Evolutionary conservation across 108 stramenopile species (phyloP), one percentile per base, ranked within the genome.

Genomic region (Skeletonema potamos): DNA sequence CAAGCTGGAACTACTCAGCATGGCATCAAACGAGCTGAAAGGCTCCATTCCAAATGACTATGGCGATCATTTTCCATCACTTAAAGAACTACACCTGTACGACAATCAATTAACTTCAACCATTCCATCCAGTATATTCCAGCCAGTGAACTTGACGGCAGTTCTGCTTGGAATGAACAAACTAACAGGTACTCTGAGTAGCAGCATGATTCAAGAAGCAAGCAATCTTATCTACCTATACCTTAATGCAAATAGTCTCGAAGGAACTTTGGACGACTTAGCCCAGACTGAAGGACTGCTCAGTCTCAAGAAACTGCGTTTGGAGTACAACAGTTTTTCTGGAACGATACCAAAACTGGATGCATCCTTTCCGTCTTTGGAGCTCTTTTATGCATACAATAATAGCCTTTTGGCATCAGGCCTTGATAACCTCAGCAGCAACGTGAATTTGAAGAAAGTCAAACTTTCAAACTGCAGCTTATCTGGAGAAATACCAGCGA

Each of bases 191-290:
- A 63, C 33, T 48, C 58, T 87, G 10, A 44, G 27, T 13, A 54
- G 20, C 43, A 34, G 37, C 10, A 63, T 72, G 61, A 26, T 65
- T n/a, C 27, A 65, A 17, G 54, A 36, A 5, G 72, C 64, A 39
- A 64, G 34, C 12, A 54, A 63, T n/a, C 59, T 91, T 22, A 67
- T 62, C 17, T 83, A 88, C 72, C 63, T 91, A 17, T 89, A 82
- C 46, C 41, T 88, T 24, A 73, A 85, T 36, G 66, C 55, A 17
- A 91, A 88, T 51, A 36, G 60, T 7, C 39, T 91, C 2, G 82
- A 70, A 22, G 90, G 90, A 18, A 79, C 60, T 13, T 66, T 91
- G n/a, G 86, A 81, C 10, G 24, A 54, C 34, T 76, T 91, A 62
- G 51, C 64, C 18, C 29, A 18, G 29, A n/a, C 54, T 15, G 37